Percentiles rank a stretch among this genome's conserved stretches.
Conservation (phyloP, 148 eudicot species). For the Pouteria glomerata region DNA sequence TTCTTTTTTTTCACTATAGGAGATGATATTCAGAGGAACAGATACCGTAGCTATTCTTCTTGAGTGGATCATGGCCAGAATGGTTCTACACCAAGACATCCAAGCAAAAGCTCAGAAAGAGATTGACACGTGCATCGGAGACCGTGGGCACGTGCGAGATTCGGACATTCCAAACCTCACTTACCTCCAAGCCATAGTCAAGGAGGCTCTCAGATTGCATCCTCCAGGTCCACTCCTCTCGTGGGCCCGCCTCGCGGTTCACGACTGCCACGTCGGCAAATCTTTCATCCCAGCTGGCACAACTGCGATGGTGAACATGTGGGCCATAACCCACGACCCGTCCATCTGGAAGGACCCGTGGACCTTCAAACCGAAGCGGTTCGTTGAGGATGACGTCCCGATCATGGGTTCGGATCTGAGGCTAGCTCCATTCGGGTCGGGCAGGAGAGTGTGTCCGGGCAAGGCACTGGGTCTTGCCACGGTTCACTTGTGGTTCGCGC, state of each 20-base stretch:
- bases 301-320: conserved; percentile 89
- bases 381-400: conserved; percentile 45
- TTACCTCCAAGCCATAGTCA: conserved; percentile 69
- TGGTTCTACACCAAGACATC: conserved; percentile 61
- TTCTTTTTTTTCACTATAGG: too few species aligned
- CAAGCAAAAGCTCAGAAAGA: conserved; percentile 68
- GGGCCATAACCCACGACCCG: conserved; percentile 84
- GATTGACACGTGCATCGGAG: conserved; percentile 35
- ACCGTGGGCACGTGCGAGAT: conserved; percentile 42
- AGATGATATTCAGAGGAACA: conserved; percentile 77
- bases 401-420: conserved; percentile 77
- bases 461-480: conserved; percentile 56
- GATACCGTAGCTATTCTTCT: conserved; percentile 71
- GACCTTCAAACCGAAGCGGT: conserved; percentile 58
- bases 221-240: conserved; percentile 90
- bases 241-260: conserved; percentile 74
- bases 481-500: conserved; percentile 67
- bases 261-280: conserved; percentile 55
- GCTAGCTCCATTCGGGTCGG: conserved; percentile 84
- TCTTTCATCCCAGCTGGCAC: conserved; percentile 64
- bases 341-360: conserved; percentile 66
- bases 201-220: conserved; percentile 69
- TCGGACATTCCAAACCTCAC: conserved; percentile 60
- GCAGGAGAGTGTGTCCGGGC: conserved; percentile 77
- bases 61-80: conserved; percentile 76